Percentiles rank a stretch among this genome's conserved stretches.
Evolutionary conservation across 176 grass and related monocot species (phyloP).

Genomic region (Oryza nivara): DNA sequence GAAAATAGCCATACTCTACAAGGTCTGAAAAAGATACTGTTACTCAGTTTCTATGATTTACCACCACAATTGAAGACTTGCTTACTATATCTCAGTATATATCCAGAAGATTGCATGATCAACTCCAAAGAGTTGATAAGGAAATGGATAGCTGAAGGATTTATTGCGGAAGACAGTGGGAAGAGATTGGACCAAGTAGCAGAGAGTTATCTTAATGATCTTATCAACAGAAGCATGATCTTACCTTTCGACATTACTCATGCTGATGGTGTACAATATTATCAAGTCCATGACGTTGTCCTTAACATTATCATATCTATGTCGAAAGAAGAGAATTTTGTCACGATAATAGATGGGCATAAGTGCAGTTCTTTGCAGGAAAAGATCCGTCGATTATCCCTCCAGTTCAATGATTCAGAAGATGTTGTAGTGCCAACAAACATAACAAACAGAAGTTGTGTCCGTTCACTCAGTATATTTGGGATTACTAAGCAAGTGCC

Average conservation of each 20-base stretch:
- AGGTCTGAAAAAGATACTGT: constrained; percentile 11
- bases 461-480: neutral
- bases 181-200: constrained; percentile 13
- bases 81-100: constrained; percentile 27
- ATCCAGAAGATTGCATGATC: constrained; percentile 24
- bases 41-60: constrained; percentile 38
- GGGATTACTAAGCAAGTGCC: constrained; percentile 9
- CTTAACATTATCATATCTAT: constrained; percentile 25
- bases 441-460: neutral
- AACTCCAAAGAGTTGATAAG: neutral
- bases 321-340: constrained; percentile 30
- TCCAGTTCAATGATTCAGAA: neutral
- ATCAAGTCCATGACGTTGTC: constrained; percentile 20
- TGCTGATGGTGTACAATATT: neutral
- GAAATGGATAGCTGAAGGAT: constrained; percentile 44
- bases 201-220: neutral
- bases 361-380: neutral
- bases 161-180: neutral
- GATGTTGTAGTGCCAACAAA: neutral
- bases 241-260: neutral
- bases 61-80: constrained; percentile 23
- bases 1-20: constrained; percentile 9
- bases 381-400: neutral
- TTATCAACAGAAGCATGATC: constrained; percentile 37
- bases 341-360: neutral